phyloP scores from a whole-genome alignment of 345 rosid genomes.

The Carallia brachiata region DNA sequence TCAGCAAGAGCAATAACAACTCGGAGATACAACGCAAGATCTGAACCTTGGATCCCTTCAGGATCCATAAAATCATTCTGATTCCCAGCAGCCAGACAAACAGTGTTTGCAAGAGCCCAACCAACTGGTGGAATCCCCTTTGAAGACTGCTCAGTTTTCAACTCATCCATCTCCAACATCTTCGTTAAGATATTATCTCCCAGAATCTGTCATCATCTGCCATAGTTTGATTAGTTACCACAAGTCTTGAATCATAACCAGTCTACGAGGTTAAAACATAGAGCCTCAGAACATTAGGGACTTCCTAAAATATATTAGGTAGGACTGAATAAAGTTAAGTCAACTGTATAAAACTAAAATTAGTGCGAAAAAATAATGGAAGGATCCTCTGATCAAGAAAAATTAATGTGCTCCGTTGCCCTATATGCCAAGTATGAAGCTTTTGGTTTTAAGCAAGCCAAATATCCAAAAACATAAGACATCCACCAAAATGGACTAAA shows the following conservation, averaged over 20 bases:
- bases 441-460: too few relatives aligned
- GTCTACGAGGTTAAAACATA: constrained; percentile 5
- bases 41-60: constrained; percentile 44
- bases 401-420: too few relatives aligned
- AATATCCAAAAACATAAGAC: too few relatives aligned
- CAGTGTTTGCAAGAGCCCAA: constrained; percentile 84
- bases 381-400: too few relatives aligned
- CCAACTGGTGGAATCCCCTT: constrained; percentile 66
- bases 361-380: too few relatives aligned
- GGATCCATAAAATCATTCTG: constrained; percentile 62
- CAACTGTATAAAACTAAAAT: too few relatives aligned
- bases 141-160: constrained; percentile 34
- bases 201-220: constrained; percentile 91
- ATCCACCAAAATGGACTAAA: too few relatives aligned
- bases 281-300: constrained; percentile 2
- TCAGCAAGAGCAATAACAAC: constrained; percentile 65
- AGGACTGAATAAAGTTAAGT: not conserved
- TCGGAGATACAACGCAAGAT: constrained; percentile 59
- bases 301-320: not conserved
- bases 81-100: constrained; percentile 59
- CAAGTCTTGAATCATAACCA: constrained; percentile 32
- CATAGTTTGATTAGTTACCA: constrained; percentile 76
- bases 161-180: constrained; percentile 48
- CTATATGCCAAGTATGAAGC: too few relatives aligned
- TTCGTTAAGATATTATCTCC: constrained; percentile 49